These are phyloP conservation scores for Fusarium goolgardi DNA, from an alignment of 2,329 filamentous ascomycete species.

Conservation along the genomic window DNA sequence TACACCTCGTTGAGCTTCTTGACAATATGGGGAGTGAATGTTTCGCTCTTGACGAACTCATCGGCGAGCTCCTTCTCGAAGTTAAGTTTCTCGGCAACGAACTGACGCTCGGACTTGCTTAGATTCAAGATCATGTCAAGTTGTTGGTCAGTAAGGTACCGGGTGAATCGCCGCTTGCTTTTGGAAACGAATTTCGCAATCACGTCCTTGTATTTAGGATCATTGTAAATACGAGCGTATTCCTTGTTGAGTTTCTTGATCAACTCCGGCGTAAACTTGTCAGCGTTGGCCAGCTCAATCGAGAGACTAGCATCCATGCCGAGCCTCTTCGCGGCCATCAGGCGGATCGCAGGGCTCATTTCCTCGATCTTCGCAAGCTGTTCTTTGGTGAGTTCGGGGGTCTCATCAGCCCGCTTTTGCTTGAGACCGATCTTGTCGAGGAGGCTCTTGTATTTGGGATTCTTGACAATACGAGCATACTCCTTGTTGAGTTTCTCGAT, in stretches of 20 bases:
- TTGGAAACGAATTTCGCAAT: background rate
- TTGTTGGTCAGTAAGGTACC: background rate
- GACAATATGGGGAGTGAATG: slow-evolving; percentile 1
- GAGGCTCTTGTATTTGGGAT: background rate
- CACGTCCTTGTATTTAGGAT: background rate
- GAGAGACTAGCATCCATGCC: background rate
- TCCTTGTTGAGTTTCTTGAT: slow-evolving; percentile 12
- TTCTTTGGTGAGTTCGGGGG: background rate
- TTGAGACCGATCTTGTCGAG: background rate
- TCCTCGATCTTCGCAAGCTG: background rate
- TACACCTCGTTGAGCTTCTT: slow-evolving; percentile 14
- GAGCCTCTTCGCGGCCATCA: background rate
- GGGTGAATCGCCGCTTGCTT: background rate
- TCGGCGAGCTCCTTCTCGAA: slow-evolving; percentile 3
- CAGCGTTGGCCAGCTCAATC: background rate
- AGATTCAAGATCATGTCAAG: slow-evolving; percentile 2
- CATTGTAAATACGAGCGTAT: background rate
- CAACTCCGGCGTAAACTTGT: background rate
- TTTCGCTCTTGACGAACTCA: slow-evolving; percentile 8
- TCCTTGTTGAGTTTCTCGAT: background rate
- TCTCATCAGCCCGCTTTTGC: background rate
- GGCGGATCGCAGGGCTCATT: background rate
- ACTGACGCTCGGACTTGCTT: background rate
- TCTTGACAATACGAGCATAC: background rate
- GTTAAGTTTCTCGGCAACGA: background rate